phyloP scores from a whole-genome alignment of 2,329 filamentous ascomycete species.

The Diaporthe vaccinii region DNA sequence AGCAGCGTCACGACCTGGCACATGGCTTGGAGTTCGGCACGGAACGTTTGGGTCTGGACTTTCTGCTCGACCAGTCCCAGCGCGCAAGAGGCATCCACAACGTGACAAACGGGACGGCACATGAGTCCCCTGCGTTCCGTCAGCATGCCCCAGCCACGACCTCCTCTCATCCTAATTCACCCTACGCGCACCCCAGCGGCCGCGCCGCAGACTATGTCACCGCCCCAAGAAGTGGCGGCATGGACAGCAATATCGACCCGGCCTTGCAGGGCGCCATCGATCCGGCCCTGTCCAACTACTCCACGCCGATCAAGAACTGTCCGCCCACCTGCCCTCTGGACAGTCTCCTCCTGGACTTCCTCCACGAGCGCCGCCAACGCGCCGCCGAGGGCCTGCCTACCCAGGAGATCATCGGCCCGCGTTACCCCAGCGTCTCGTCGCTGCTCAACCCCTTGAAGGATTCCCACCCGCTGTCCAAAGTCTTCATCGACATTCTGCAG shows the following conservation, averaged over 20 bases:
- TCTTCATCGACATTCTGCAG: constrained; percentile 86
- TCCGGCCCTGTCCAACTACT: constrained; percentile 35
- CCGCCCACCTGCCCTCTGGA: constrained; percentile 83
- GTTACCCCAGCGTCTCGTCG: constrained; percentile 84
- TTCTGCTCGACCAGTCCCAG: constrained; percentile 75
- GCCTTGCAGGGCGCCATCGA: constrained; percentile 45
- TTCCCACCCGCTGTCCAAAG: constrained; percentile 83
- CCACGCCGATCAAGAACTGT: constrained; percentile 69
- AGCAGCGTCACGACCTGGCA: constrained; percentile 63
- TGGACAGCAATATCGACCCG: constrained; percentile 40
- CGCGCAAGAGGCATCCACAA: constrained; percentile 66
- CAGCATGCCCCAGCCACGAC: constrained; percentile 52
- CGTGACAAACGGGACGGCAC: constrained; percentile 59
- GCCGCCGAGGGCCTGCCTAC: constrained; percentile 74
- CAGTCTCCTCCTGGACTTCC: constrained; percentile 82
- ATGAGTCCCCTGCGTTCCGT: constrained; percentile 59
- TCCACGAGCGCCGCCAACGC: constrained; percentile 76
- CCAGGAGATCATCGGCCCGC: constrained; percentile 78
- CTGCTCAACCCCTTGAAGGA: constrained; percentile 79
- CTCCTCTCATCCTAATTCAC: constrained; percentile 35
- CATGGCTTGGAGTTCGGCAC: constrained; percentile 72
- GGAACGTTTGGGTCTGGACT: constrained; percentile 80
- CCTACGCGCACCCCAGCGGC: constrained; percentile 15
- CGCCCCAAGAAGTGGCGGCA: constrained; percentile 18
- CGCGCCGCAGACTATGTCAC: constrained; percentile 15